Evolutionary conservation across 495 filamentous ascomycete genomes (phyloP).

Genomic region (Hamigera avellanea): DNA sequence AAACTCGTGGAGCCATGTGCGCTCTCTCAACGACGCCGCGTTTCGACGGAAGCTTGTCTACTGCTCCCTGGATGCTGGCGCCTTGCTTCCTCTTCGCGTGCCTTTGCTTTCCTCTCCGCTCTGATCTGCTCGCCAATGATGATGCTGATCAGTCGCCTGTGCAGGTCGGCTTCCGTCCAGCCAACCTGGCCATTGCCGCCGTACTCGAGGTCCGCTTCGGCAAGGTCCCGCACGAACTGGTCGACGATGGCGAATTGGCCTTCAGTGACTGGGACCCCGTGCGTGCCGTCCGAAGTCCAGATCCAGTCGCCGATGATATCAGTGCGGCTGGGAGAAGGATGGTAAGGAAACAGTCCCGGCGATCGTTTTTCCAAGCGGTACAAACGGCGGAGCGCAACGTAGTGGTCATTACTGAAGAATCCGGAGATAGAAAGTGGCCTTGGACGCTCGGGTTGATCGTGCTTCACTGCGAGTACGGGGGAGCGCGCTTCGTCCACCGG

Average conservation of each 20-base stretch:
- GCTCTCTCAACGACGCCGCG: conserved; percentile 14
- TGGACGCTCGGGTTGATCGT: conserved; percentile 8
- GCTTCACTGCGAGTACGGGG: not conserved
- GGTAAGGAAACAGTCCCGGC: conserved; percentile 29
- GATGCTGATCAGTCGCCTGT: conserved; percentile 33
- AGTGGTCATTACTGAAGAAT: conserved; percentile 36
- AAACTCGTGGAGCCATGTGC: not conserved
- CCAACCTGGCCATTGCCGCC: conserved; percentile 30
- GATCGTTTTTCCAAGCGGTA: conserved; percentile 28
- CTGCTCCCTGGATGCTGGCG: conserved; percentile 1
- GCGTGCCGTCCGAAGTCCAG: conserved; percentile 31
- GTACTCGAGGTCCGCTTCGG: conserved; percentile 22
- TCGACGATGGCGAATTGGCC: conserved; percentile 35
- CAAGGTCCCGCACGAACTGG: conserved; percentile 31
- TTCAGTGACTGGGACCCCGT: conserved; percentile 34
- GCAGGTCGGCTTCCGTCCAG: conserved; percentile 36
- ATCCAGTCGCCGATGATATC: conserved; percentile 36
- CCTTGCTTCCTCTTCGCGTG: conserved; percentile 2
- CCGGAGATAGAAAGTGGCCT: conserved; percentile 23
- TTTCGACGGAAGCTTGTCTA: conserved; percentile 18
- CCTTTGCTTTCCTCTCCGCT: conserved; percentile 21
- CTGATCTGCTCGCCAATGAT: conserved; percentile 38
- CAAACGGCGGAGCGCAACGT: conserved; percentile 26
- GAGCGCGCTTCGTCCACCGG: conserved; percentile 6
- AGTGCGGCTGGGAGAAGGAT: conserved; percentile 22